A percentile compares a stretch with the other conserved stretches of the same genome.
phyloP scores from a whole-genome alignment of 2,329 filamentous ascomycete genomes.

The Kalaharituber pfeilii region DNA sequence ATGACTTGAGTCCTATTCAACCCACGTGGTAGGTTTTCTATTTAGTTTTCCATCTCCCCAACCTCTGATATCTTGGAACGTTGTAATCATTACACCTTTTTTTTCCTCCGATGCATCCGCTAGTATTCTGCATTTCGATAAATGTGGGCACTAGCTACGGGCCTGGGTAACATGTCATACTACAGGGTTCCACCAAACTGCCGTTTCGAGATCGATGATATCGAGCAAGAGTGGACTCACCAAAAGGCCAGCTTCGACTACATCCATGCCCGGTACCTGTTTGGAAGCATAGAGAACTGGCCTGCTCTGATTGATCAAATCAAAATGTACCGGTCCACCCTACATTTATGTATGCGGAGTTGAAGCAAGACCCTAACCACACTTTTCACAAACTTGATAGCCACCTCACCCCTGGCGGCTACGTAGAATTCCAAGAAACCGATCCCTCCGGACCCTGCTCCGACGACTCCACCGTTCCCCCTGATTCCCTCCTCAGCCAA shows the following conservation, averaged over 20 bases:
- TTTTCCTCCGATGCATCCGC: too few species aligned
- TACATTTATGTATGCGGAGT: not conserved
- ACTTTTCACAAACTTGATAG: not conserved
- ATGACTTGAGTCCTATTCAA: constrained; percentile 22
- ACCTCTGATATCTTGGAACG: not conserved
- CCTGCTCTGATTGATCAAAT: constrained; percentile 17
- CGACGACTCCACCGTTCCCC: constrained; percentile 1
- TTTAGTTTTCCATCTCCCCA: not conserved
- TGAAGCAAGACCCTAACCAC: too few species aligned
- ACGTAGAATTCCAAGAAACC: not conserved
- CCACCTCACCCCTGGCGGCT: not conserved
- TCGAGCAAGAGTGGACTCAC: constrained; percentile 20
- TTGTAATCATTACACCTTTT: not conserved
- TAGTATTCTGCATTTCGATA: too few species aligned
- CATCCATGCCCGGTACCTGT: constrained; percentile 22
- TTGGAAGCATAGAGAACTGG: constrained; percentile 9
- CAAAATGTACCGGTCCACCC: constrained; percentile 7
- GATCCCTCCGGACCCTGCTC: not conserved
- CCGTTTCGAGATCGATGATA: constrained; percentile 22
- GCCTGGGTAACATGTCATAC: constrained; percentile 13
- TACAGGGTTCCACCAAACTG: constrained; percentile 21
- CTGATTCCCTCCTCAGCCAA: not conserved
- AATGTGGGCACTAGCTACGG: too few species aligned
- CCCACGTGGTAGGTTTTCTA: constrained; percentile 15
- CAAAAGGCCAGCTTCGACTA: constrained; percentile 23